Conservation (phyloP, 371 early-diverging fungal genomes). For the Mucor saturninus region DNA sequence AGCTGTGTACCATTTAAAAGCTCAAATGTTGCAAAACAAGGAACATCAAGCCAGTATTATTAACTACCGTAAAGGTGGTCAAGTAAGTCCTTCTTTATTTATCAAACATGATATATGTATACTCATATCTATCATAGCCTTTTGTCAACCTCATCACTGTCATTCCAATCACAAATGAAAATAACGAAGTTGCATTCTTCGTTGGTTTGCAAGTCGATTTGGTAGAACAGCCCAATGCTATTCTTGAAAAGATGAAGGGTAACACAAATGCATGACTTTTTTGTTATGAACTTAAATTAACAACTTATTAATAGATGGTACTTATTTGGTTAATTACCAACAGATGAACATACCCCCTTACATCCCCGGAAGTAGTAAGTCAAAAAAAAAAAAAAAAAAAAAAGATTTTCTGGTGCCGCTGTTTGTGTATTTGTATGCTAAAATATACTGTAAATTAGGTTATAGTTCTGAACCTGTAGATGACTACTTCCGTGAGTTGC, state of each 20-base stretch:
- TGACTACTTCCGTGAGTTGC: conserved; percentile 44
- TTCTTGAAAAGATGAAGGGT: conserved; percentile 62
- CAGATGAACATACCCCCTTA: conserved; percentile 44
- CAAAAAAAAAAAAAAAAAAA: not conserved
- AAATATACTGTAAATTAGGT: conserved; percentile 1
- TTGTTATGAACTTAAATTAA: conserved; percentile 1
- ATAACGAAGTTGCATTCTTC: conserved; percentile 59
- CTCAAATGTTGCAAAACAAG: conserved; percentile 51
- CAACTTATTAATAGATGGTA: conserved; percentile 40
- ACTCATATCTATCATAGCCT: conserved; percentile 40
- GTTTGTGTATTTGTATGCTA: not conserved
- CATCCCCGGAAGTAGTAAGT: conserved; percentile 35
- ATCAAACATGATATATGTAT: not conserved
- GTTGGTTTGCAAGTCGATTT: conserved; percentile 77
- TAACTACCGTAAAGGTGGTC: conserved; percentile 73
- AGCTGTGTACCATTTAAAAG: conserved; percentile 60
- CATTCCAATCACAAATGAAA: conserved; percentile 60
- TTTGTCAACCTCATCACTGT: conserved; percentile 77
- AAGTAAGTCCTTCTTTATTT: conserved; percentile 28
- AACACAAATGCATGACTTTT: not conserved
- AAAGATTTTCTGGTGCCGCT: not conserved
- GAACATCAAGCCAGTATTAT: conserved; percentile 71
- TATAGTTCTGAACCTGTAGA: conserved; percentile 34
- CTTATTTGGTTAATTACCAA: conserved; percentile 63
- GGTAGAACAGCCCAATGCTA: conserved; percentile 73